Evolutionary conservation across 148 eudicot genomes (phyloP), one percentile per base, ranked within the genome.

Genomic region (Pharnaceum exiguum): DNA sequence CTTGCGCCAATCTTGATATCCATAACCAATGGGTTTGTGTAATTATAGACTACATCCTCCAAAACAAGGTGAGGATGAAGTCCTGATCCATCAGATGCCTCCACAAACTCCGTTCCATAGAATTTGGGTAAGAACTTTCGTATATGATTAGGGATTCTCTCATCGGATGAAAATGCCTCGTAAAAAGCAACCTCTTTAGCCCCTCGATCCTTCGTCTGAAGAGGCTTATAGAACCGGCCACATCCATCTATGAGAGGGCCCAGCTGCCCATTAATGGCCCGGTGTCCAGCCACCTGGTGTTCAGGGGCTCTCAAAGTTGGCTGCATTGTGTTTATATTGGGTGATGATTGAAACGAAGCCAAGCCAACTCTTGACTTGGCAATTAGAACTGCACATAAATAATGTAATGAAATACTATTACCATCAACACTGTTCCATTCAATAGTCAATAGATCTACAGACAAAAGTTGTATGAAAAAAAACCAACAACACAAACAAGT

Each of bases 281-380:
- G 75, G 78, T 93, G 99, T 5, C 99, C 99, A 23, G 95, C 96
- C 64, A 89, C 99, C 62, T 93, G 99, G 75, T 93, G 95, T 58
- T 48, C 66, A 27, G 96, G 91, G 60, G 66, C 68, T 70, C 78
- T 88, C 27, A 93, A 59, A 80, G 76, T 76, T 30, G 75, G 19
- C 61, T 21, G 29, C 59, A 55, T 55, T 7, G 31, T 30, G 10
- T 33, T 10, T 19, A 18, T 12, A 10, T 21, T 11, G 30, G 13
- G 9, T 7, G 18, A 54, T 37, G 15, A n/a, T 43, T n/a, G n/a
- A n/a, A n/a, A n/a, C n/a, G n/a, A n/a, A n/a, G n/a, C n/a, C n/a
- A n/a, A n/a, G n/a, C n/a, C n/a, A n/a, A n/a, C n/a, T 36, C 10
- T 4, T 10, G 21, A 40, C 21, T 22, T 24, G 27, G 13, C 33